Evolutionary conservation across 129 eudicot genomes (phyloP).

Genomic region (Pittosporum tobira): DNA sequence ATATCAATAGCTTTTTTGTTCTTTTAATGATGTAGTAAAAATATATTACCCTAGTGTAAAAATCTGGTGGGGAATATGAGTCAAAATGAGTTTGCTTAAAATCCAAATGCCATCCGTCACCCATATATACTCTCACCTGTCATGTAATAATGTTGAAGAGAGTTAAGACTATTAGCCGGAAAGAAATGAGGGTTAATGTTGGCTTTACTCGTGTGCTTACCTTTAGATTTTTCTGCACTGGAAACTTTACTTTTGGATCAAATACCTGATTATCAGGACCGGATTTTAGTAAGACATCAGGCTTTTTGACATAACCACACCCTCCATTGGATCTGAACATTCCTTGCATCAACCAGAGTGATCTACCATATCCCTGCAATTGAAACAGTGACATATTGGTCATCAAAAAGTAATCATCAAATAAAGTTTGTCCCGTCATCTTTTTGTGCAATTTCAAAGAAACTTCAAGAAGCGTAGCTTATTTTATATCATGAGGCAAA

Average conservation of each 20-base stretch:
- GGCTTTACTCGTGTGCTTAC: slow-evolving; percentile 18
- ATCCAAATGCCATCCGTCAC: slow-evolving; percentile 94
- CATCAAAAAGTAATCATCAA: neutral
- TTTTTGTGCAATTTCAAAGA: neutral
- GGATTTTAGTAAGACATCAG: slow-evolving; percentile 48
- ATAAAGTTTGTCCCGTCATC: neutral
- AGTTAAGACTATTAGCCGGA: neutral
- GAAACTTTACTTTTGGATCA: slow-evolving; percentile 45
- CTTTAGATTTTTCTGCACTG: slow-evolving; percentile 56
- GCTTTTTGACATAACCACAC: slow-evolving; percentile 85
- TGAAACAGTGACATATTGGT: slow-evolving; percentile 1
- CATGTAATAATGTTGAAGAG: neutral
- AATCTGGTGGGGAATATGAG: slow-evolving; percentile 82
- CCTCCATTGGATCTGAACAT: slow-evolving; percentile 87
- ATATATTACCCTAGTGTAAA: slow-evolving; percentile 71
- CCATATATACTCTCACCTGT: slow-evolving; percentile 84
- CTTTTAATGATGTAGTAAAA: no score
- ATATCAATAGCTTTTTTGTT: no score
- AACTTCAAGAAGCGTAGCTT: no score
- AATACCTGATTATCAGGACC: slow-evolving; percentile 44
- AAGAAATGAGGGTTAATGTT: neutral
- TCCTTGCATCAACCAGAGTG: slow-evolving; percentile 94
- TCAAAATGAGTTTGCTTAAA: slow-evolving; percentile 86
- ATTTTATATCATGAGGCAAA: neutral
- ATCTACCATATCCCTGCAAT: slow-evolving; percentile 77